Base-by-base conservation (phyloP, 345 rosid species). In the Aquilaria yunnanensis region DNA sequence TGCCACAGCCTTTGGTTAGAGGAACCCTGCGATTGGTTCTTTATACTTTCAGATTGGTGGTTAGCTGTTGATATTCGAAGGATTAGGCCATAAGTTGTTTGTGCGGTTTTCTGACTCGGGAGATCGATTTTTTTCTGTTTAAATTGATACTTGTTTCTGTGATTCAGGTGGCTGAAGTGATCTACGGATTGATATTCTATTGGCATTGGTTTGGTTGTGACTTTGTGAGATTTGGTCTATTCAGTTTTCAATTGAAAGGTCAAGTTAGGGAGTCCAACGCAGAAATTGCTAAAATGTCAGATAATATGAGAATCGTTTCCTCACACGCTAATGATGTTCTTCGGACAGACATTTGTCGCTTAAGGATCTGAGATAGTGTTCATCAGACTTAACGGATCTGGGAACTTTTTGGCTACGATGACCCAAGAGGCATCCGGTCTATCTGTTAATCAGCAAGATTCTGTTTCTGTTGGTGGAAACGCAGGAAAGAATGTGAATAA, bases 401-500 rank as follows among this genome's bases (percentile, higher is more conserved):
- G 56, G 29, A 65, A 59, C 62, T 63, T 59, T 54, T 62, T 62
- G 13, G 61, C 52, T 72, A 59, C 46, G 54, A 56, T 73, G 72
- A 62, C 56, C 54, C 49, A 76, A 50, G 81, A 70, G 72, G 66
- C 51, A 10, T 66, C 72, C 72, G 54, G 60, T 53, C 57, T 74
- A 51, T 64, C 78, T 10, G 75, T 63, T 74, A 72, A 56, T 62
- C 65, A 45, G 53, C 81, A 66, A 54, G 85, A 69, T 32, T 55
- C 48, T 2, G 66, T 62, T 62, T 68, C 66, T 58, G 37, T 62
- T 58, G 56, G 67, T 32, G 69, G 72, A 6, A 55, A 50, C 59
- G 63, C 57, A 30, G 78, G 75, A 62, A 71, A 63, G 32, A 65
- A 68, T 32, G 72, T 71, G 55, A 81, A 78, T 32, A 73, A 80